Percentiles rank a stretch among this genome's conserved stretches.
Evolutionary conservation across 1,139 yeast genomes (phyloP).

Genomic region (Groenewaldozyma auringiensis): DNA sequence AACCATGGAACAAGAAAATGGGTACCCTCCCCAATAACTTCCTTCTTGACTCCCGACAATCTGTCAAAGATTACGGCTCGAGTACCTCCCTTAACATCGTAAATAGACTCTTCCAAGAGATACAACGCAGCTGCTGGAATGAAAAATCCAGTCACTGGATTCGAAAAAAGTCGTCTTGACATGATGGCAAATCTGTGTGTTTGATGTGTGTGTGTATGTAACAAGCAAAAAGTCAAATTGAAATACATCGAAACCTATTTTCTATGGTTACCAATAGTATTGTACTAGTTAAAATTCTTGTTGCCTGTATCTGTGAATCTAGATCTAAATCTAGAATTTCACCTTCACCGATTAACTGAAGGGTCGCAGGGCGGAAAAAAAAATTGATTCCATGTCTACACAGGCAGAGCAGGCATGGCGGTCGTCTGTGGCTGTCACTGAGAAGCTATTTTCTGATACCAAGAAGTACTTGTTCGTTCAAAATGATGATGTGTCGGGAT

Average conservation of each 20-base stretch:
- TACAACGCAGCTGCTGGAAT: constrained; percentile 24
- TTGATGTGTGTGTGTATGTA: too few relatives aligned
- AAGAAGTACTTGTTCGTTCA: background rate
- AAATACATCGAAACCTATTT: too few relatives aligned
- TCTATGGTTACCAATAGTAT: too few relatives aligned
- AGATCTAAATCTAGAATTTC: too few relatives aligned
- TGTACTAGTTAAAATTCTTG: too few relatives aligned
- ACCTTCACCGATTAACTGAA: too few relatives aligned
- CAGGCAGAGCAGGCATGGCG: background rate
- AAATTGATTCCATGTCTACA: too few relatives aligned
- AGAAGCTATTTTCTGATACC: background rate
- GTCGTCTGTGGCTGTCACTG: background rate
- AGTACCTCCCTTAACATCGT: constrained; percentile 93
- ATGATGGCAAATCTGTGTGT: too few relatives aligned
- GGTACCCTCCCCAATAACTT: constrained; percentile 92
- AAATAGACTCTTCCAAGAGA: constrained; percentile 32
- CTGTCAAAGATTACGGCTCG: constrained; percentile 96
- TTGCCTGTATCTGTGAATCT: too few relatives aligned
- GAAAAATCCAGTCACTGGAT: constrained; percentile 19
- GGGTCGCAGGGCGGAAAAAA: too few relatives aligned
- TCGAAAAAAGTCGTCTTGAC: constrained; percentile 10
- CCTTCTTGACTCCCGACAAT: constrained; percentile 75
- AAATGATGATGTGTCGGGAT: constrained; percentile 6
- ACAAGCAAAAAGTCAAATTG: too few relatives aligned
- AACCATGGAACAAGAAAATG: constrained; percentile 95